Percentiles rank a stretch among this genome's conserved stretches.
These are phyloP conservation scores for Penicillium thymicola DNA, from an alignment of 2,329 filamentous ascomycete genomes.

Conservation along the genomic window DNA sequence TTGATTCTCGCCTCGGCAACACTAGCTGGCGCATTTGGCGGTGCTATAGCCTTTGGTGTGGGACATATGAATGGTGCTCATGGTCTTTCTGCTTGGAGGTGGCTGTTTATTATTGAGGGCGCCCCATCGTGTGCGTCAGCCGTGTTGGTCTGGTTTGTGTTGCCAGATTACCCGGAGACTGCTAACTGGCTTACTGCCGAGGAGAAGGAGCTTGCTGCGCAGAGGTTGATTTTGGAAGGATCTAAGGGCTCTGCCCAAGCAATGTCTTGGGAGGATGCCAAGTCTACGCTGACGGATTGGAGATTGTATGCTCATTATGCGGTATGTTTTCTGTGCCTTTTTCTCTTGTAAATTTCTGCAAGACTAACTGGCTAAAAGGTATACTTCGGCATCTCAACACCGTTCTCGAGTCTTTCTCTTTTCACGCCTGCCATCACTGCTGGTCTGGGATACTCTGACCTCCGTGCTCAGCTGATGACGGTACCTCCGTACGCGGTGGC, in stretches of 20 bases:
- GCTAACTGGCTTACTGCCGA: conserved; percentile 45
- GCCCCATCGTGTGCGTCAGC: conserved; percentile 38
- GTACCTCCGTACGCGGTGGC: conserved; percentile 63
- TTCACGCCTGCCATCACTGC: conserved; percentile 65
- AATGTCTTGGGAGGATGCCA: conserved; percentile 50
- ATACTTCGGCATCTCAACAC: conserved; percentile 52
- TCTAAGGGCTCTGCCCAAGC: conserved; percentile 33
- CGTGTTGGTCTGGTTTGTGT: conserved; percentile 44
- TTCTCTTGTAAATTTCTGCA: not conserved
- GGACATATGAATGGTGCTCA: conserved; percentile 34
- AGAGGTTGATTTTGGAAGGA: conserved; percentile 44
- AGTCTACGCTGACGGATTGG: conserved; percentile 49
- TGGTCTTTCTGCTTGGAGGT: conserved; percentile 43
- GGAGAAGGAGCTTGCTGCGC: conserved; percentile 44
- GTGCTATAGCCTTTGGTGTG: conserved; percentile 53
- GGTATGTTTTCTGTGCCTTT: conserved; percentile 31
- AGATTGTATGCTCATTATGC: conserved; percentile 53
- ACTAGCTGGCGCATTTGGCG: conserved; percentile 53
- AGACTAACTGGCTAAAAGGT: conserved; percentile 30
- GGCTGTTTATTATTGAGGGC: conserved; percentile 49
- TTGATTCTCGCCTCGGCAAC: conserved; percentile 55
- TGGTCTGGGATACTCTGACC: conserved; percentile 53
- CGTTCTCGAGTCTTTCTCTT: conserved; percentile 58
- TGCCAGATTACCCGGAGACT: conserved; percentile 51
- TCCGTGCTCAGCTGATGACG: conserved; percentile 64